These are phyloP conservation scores for Hypoxylon fuscum DNA, from an alignment of 495 filamentous ascomycete genomes.

Conservation along the genomic window DNA sequence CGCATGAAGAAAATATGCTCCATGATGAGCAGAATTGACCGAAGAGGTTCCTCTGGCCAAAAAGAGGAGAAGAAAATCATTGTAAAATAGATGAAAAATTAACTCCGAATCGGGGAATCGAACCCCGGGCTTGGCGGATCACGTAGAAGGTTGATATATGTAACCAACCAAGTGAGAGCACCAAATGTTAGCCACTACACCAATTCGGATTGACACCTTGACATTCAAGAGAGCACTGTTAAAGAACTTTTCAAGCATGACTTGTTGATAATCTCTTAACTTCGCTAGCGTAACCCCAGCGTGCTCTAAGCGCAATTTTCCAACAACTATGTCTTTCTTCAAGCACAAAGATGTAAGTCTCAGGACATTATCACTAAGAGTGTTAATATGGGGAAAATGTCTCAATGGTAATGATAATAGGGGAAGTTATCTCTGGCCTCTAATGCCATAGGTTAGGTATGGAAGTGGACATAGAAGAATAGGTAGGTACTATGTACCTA, in stretches of 20 bases:
- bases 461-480: too few species aligned
- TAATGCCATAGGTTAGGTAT: too few species aligned
- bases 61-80: background rate
- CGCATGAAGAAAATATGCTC: too few species aligned
- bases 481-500: too few species aligned
- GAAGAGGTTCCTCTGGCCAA: too few species aligned
- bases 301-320: too few species aligned
- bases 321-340: too few species aligned
- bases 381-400: too few species aligned
- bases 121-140: conserved; percentile 45
- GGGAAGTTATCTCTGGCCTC: too few species aligned
- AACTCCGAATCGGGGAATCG: conserved; percentile 49
- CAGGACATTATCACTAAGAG: too few species aligned
- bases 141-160: background rate
- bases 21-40: background rate
- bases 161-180: conserved; percentile 41
- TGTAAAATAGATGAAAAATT: background rate
- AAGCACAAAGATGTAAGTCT: too few species aligned
- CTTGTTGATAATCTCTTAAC: background rate
- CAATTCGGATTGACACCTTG: conserved; percentile 45
- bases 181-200: conserved; percentile 47
- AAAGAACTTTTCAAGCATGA: background rate
- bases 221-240: background rate
- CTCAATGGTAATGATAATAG: too few species aligned
- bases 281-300: background rate